phyloP scores from a whole-genome alignment of 768 basidiomycete species.

The Kwoniella sp. region DNA sequence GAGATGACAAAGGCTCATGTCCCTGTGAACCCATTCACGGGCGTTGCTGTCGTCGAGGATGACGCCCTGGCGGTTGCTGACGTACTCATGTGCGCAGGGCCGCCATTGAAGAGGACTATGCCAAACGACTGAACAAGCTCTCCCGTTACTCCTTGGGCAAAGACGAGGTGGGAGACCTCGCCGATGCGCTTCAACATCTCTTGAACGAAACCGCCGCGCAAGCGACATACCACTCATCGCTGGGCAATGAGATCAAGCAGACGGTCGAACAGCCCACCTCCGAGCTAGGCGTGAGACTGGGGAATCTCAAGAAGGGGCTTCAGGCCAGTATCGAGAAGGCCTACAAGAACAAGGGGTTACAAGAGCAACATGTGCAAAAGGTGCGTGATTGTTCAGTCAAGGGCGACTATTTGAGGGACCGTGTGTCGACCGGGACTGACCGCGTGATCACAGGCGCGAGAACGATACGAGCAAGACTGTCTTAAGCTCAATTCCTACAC shows the following conservation, averaged over 20 bases:
- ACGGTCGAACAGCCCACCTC: slow-evolving; percentile 61
- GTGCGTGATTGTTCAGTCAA: slow-evolving; percentile 24
- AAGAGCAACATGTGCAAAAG: slow-evolving; percentile 78
- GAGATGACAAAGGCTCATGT: no score
- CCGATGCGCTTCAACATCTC: slow-evolving; percentile 72
- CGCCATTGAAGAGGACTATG: slow-evolving; percentile 89
- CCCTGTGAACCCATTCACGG: no score
- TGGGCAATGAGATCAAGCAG: slow-evolving; percentile 69
- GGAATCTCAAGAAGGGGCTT: slow-evolving; percentile 47
- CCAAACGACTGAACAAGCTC: slow-evolving; percentile 74
- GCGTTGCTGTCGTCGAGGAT: no score
- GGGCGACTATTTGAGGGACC: not conserved
- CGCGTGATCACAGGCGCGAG: slow-evolving; percentile 58
- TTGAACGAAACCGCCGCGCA: slow-evolving; percentile 80
- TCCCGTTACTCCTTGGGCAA: slow-evolving; percentile 70
- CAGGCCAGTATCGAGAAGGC: slow-evolving; percentile 80
- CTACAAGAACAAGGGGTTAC: slow-evolving; percentile 81
- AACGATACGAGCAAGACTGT: slow-evolving; percentile 90
- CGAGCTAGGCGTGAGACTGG: slow-evolving; percentile 28
- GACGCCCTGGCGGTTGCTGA: no score
- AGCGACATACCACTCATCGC: slow-evolving; percentile 64
- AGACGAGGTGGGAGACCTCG: slow-evolving; percentile 89
- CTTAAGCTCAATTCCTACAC: slow-evolving; percentile 89
- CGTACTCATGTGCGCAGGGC: no score
- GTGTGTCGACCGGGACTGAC: not conserved